A percentile compares a stretch with the other conserved stretches of the same genome.
Conservation (phyloP, 305 asterid species). For the Fraxinus ornus region DNA sequence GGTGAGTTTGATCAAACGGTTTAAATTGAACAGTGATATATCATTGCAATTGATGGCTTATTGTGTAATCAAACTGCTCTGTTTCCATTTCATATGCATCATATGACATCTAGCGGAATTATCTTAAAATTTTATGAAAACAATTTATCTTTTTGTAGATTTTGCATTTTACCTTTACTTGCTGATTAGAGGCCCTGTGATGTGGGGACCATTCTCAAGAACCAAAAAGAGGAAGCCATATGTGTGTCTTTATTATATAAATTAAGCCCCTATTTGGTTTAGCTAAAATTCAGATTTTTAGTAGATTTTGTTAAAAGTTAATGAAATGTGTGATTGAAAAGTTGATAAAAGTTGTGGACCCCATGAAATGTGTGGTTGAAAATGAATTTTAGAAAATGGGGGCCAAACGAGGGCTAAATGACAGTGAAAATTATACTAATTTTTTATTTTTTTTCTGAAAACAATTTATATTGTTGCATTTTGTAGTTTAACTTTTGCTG, state of each 20-base stretch:
- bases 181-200: background rate
- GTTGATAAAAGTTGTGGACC: background rate
- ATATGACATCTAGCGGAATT: background rate
- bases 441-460: background rate
- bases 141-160: background rate
- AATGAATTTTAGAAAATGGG: background rate
- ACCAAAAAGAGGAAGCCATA: too few species aligned
- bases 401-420: background rate
- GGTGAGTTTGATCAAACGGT: slow-evolving; percentile 51
- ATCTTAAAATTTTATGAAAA: background rate
- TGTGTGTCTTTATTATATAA: background rate
- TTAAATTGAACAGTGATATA: background rate
- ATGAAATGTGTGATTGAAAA: background rate
- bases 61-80: background rate
- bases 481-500: slow-evolving; percentile 5
- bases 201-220: too few species aligned
- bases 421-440: background rate
- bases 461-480: background rate
- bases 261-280: background rate
- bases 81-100: background rate
- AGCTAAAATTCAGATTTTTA: too few species aligned
- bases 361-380: background rate
- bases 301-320: background rate
- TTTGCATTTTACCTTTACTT: background rate
- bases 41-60: background rate